A percentile compares a stretch with the other conserved stretches of the same genome.
These are phyloP conservation scores for Hypoxylon fragiforme DNA, from an alignment of 495 filamentous ascomycete species.

Conservation along the genomic window DNA sequence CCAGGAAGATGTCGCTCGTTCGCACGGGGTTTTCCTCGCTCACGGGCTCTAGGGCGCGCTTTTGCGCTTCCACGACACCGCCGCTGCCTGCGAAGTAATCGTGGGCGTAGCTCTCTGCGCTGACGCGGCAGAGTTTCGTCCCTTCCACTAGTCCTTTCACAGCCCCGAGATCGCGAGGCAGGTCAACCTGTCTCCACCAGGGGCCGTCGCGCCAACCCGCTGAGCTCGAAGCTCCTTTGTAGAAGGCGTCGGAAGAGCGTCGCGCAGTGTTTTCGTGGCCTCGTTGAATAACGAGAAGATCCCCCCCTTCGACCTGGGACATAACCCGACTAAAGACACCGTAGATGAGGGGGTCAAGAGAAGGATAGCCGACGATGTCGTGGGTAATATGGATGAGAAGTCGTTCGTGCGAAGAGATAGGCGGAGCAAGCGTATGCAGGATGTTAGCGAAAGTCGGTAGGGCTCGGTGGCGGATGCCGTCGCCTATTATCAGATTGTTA, in stretches of 20 bases:
- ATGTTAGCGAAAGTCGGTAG: slow-evolving; percentile 94
- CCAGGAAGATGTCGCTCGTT: slow-evolving; percentile 91
- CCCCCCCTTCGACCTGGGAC: slow-evolving; percentile 96
- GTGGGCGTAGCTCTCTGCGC: slow-evolving; percentile 80
- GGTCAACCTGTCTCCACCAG: slow-evolving; percentile 83
- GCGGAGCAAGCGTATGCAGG: slow-evolving; percentile 90
- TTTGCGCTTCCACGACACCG: slow-evolving; percentile 78
- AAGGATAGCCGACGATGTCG: slow-evolving; percentile 90
- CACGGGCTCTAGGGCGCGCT: slow-evolving; percentile 70
- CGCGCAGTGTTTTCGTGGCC: slow-evolving; percentile 79
- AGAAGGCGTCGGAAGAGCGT: slow-evolving; percentile 63
- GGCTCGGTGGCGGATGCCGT: slow-evolving; percentile 84
- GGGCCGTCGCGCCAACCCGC: slow-evolving; percentile 87
- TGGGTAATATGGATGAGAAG: slow-evolving; percentile 98
- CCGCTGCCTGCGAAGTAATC: slow-evolving; percentile 80
- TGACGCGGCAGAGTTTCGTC: slow-evolving; percentile 83
- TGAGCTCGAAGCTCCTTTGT: slow-evolving; percentile 54
- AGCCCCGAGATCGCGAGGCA: slow-evolving; percentile 74
- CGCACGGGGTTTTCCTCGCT: slow-evolving; percentile 86
- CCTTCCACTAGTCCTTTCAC: slow-evolving; percentile 82
- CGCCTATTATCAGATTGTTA: slow-evolving; percentile 59
- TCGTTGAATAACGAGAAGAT: slow-evolving; percentile 93
- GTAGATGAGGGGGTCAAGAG: slow-evolving; percentile 91
- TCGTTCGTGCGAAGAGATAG: slow-evolving; percentile 96
- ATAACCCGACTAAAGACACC: slow-evolving; percentile 94